These are phyloP conservation scores for Acrocalymma vagum DNA, from an alignment of 2,329 filamentous ascomycete genomes.

Conservation along the genomic window DNA sequence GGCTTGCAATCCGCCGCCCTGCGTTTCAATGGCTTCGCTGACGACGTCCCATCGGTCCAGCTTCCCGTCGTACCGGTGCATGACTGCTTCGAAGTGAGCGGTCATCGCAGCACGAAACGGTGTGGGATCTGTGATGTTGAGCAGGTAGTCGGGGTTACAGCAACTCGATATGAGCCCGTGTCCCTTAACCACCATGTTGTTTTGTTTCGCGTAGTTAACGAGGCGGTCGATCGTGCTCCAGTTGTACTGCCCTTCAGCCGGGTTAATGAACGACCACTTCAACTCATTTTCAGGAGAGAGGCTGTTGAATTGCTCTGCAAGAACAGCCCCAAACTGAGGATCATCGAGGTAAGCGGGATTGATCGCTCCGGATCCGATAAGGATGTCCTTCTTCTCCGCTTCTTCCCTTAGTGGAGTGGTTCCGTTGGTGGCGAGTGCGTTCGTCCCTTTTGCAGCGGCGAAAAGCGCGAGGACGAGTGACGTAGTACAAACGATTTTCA, in stretches of 20 bases:
- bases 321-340: conserved; percentile 8
- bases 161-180: conserved; percentile 16
- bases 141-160: conserved; percentile 11
- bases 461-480: too few relatives aligned
- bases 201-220: conserved; percentile 4
- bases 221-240: conserved; percentile 7
- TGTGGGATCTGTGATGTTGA: conserved; percentile 12
- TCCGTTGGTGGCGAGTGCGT: conserved; percentile 1
- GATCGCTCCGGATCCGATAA: conserved; percentile 8
- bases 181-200: conserved; percentile 13
- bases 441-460: neutral
- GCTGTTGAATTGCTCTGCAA: conserved; percentile 12
- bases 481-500: too few relatives aligned
- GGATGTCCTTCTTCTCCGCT: conserved; percentile 5
- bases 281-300: conserved; percentile 14
- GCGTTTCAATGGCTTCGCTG: conserved; percentile 7
- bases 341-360: conserved; percentile 10
- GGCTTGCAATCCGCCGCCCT: conserved; percentile 4
- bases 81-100: conserved; percentile 11
- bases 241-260: conserved; percentile 6
- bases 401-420: conserved; percentile 8
- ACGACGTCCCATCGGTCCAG: conserved; percentile 13
- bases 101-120: conserved; percentile 10
- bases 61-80: conserved; percentile 5
- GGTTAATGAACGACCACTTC: conserved; percentile 11